Base-by-base conservation (phyloP, 2,329 filamentous ascomycete genomes). In the Colletotrichum magnum region DNA sequence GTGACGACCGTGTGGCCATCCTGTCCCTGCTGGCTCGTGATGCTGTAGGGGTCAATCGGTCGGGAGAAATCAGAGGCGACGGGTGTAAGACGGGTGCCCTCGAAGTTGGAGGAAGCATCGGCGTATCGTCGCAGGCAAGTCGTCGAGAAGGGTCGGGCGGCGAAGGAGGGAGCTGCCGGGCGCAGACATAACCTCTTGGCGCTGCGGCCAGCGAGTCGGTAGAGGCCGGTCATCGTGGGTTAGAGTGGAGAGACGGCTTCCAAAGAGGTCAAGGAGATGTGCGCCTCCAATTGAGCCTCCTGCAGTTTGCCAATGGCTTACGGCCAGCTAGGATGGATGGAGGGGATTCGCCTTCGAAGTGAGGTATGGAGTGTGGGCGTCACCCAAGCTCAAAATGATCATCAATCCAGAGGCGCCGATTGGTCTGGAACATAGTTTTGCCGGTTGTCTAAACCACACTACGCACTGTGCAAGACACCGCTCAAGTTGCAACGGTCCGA, bases 191-290 rank as follows among this genome's bases (percentile, higher is more conserved):
- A 84, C 76, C 91, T 90, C 84, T 89, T 91, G 82, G 90, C 90
- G 81, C 89, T 87, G 82, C 87, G 88, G 86, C 90, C 87, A 81
- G 91, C 91, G 79, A 94, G 87, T 82, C 93, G 90, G 83, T 89
- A 89, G 79, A 94, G 85, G 76, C 90, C 87, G 81, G 92, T 88
- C 92, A 94, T 94, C 83, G 81, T 84, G 79, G 72, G 76, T 24
- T 68, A 68, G 71, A 74, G 72, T 50, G 73, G 71, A 73, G 74
- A 76, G 73, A 74, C 73, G 72, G 72, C 73, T 75, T 73, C 74
- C 73, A 74, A 75, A 73, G 73, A 73, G 71, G 73, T 71, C 63
- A 61, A 69, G 65, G 71, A 69, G 71, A 71, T 70, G 15, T 36
- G 45, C 68, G 61, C 69, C 71, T 66, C 69, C 69, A 70, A 72